These are phyloP conservation scores for Diplodia seriata DNA, from an alignment of 2,329 filamentous ascomycete genomes.

Conservation along the genomic window DNA sequence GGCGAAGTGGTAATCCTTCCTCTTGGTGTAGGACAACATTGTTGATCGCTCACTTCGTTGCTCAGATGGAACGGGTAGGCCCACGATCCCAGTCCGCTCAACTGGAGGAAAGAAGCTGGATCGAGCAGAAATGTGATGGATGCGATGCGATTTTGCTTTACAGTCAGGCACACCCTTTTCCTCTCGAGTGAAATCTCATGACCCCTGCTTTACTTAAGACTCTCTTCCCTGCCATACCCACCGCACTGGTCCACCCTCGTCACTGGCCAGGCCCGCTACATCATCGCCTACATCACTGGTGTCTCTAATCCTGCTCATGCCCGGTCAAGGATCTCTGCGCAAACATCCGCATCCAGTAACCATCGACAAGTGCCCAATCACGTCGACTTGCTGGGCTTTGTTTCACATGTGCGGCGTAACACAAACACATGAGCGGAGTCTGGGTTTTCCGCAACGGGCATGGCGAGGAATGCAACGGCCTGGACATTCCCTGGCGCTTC, in stretches of 20 bases:
- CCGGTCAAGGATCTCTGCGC: neutral
- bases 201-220: slow-evolving; percentile 17
- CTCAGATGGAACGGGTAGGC: neutral
- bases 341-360: slow-evolving; percentile 4
- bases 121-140: neutral
- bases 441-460: neutral
- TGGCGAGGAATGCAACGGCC: neutral
- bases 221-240: neutral
- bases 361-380: neutral
- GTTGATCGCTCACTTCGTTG: neutral
- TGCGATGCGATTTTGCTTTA: neutral
- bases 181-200: neutral
- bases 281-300: slow-evolving; percentile 16
- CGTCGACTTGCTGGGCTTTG: neutral
- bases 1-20: slow-evolving; percentile 3
- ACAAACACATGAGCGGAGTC: neutral
- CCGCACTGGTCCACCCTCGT: neutral
- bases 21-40: neutral
- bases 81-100: neutral
- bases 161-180: neutral
- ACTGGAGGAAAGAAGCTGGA: neutral
- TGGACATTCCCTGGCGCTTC: neutral
- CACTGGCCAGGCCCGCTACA: slow-evolving; percentile 1
- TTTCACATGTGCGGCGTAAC: neutral
- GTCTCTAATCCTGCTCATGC: neutral